phyloP scores from a whole-genome alignment of 148 eudicot genomes.

The Silene conica region DNA sequence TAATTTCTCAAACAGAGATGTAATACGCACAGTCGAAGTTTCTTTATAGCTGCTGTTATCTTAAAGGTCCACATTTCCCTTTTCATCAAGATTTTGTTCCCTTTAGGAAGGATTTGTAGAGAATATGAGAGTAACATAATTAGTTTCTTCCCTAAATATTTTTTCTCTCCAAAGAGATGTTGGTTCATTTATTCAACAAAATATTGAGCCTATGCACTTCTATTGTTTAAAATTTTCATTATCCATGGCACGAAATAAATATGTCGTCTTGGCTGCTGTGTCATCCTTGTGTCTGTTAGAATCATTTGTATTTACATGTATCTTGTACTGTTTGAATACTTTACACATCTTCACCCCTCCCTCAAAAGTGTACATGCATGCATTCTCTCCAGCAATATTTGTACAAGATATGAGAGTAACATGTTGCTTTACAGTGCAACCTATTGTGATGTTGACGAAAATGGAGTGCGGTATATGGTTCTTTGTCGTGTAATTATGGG shows the following conservation, averaged over 20 bases:
- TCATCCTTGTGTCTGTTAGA: background rate
- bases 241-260: background rate
- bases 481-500: constrained; percentile 93
- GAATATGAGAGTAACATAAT: too few species aligned
- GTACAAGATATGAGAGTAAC: background rate
- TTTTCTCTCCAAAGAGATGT: background rate
- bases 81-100: too few species aligned
- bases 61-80: too few species aligned
- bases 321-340: too few species aligned
- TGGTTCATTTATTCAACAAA: background rate
- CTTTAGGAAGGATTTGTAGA: too few species aligned
- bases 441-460: constrained; percentile 81
- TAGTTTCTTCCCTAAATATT: background rate
- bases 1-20: too few species aligned
- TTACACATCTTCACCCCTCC: too few species aligned
- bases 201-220: too few species aligned
- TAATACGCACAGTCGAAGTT: too few species aligned
- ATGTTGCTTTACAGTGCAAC: constrained; percentile 53
- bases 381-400: too few species aligned
- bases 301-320: too few species aligned
- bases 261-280: background rate
- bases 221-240: background rate
- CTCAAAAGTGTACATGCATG: background rate
- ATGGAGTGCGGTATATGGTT: constrained; percentile 64
- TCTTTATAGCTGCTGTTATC: too few species aligned